phyloP scores from a whole-genome alignment of 805 yeast genomes.

The Zygosaccharomyces lentus region DNA sequence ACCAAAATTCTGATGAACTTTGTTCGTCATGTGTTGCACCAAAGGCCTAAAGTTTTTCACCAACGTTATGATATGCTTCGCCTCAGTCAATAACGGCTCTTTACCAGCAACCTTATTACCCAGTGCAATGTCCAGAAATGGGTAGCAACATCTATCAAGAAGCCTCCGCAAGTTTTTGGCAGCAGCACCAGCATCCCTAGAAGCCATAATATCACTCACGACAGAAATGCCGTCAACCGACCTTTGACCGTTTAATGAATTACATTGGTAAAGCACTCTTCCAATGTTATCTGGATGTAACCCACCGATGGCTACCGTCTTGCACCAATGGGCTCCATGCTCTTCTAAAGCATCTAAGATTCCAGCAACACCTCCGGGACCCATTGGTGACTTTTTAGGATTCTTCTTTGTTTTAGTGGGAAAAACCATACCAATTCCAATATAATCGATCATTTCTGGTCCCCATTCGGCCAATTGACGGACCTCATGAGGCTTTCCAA shows the following conservation, averaged over 20 bases:
- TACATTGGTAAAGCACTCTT: slow-evolving; percentile 48
- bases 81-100: slow-evolving; percentile 1
- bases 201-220: slow-evolving; percentile 81
- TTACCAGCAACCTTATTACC: neutral
- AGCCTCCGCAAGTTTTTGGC: slow-evolving; percentile 38
- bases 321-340: slow-evolving; percentile 38
- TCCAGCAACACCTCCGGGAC: slow-evolving; percentile 60
- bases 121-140: slow-evolving; percentile 14
- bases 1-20: slow-evolving; percentile 81
- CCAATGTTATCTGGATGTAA: slow-evolving; percentile 59
- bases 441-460: slow-evolving; percentile 55
- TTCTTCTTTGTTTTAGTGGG: slow-evolving; percentile 68
- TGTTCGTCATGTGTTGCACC: slow-evolving; percentile 83
- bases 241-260: slow-evolving; percentile 41
- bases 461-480: slow-evolving; percentile 33
- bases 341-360: slow-evolving; percentile 46
- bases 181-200: slow-evolving; percentile 47
- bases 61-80: slow-evolving; percentile 20
- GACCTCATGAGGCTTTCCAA: slow-evolving; percentile 53
- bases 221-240: slow-evolving; percentile 79
- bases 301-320: slow-evolving; percentile 80
- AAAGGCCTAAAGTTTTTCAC: slow-evolving; percentile 46
- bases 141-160: slow-evolving; percentile 20
- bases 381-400: slow-evolving; percentile 54
- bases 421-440: slow-evolving; percentile 80